Conservation (phyloP, 2,329 filamentous ascomycete genomes). For the Penicillium freii region DNA sequence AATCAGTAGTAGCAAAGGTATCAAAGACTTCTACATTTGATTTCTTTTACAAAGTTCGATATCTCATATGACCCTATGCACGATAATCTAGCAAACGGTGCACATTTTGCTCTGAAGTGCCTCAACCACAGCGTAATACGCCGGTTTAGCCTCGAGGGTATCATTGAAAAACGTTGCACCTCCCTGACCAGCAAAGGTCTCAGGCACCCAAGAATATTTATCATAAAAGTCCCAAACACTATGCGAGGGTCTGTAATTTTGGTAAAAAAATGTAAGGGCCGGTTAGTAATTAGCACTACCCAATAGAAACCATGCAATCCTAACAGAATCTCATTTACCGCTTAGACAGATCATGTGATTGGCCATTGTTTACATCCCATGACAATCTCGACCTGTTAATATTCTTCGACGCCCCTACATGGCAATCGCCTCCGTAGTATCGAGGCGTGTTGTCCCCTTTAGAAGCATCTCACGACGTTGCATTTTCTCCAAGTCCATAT, state of each 20-base stretch:
- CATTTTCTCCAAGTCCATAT: background rate
- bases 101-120: conserved; percentile 23
- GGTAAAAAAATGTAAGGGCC: no score
- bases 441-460: background rate
- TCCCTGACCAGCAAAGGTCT: conserved; percentile 36
- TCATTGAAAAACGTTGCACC: conserved; percentile 43
- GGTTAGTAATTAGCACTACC: no score
- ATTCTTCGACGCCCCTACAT: background rate
- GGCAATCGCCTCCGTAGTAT: background rate
- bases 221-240: conserved; percentile 41
- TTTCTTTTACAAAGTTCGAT: no score
- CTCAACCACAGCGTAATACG: conserved; percentile 32
- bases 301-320: no score
- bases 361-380: background rate
- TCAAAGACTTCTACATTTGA: no score
- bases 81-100: conserved; percentile 18
- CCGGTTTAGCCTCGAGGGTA: conserved; percentile 44
- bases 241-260: no score
- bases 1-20: no score
- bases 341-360: background rate
- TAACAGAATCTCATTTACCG: no score
- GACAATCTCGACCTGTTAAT: background rate
- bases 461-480: background rate
- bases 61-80: no score
- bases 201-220: conserved; percentile 43